Conservation (phyloP, 768 basidiomycete species). For the Hemileccinum impolitum region DNA sequence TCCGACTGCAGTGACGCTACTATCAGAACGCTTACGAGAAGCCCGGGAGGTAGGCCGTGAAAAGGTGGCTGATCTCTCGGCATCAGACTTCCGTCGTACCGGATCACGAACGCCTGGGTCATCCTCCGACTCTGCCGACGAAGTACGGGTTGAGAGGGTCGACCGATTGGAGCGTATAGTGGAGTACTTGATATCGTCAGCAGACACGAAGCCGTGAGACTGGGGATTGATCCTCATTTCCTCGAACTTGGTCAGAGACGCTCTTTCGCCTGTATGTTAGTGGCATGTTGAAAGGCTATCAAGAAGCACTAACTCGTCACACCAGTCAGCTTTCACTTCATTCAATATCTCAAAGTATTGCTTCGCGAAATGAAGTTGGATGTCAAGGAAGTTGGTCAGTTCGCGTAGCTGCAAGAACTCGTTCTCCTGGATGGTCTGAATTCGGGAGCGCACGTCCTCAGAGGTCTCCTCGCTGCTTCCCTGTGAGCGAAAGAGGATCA, state of each 20-base stretch:
- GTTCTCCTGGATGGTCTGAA: slow-evolving; percentile 76
- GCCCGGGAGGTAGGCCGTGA: slow-evolving; percentile 58
- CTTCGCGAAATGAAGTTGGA: slow-evolving; percentile 69
- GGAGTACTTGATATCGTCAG: slow-evolving; percentile 28
- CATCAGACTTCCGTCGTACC: slow-evolving; percentile 41
- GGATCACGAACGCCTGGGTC: slow-evolving; percentile 21
- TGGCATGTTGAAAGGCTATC: not conserved
- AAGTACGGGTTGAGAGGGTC: slow-evolving; percentile 17
- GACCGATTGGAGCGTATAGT: slow-evolving; percentile 36
- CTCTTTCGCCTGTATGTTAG: slow-evolving; percentile 21
- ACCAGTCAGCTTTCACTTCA: slow-evolving; percentile 68
- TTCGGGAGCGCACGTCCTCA: slow-evolving; percentile 78
- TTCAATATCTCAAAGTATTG: slow-evolving; percentile 71
- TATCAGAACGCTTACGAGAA: slow-evolving; percentile 66
- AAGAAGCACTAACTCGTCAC: slow-evolving; percentile 47
- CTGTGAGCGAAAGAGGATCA: slow-evolving; percentile 8
- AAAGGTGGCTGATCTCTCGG: slow-evolving; percentile 40
- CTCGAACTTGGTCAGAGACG: slow-evolving; percentile 28
- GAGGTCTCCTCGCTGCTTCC: slow-evolving; percentile 73
- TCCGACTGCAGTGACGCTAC: slow-evolving; percentile 40
- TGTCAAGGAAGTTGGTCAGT: slow-evolving; percentile 66
- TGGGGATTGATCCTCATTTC: slow-evolving; percentile 16
- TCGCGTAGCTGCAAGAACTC: slow-evolving; percentile 72
- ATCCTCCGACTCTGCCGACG: slow-evolving; percentile 37
- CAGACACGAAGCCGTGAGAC: slow-evolving; percentile 12